Percentiles rank a stretch among this genome's conserved stretches.
phyloP scores from a whole-genome alignment of 257 asterid species.

The Leonotis leonurus region DNA sequence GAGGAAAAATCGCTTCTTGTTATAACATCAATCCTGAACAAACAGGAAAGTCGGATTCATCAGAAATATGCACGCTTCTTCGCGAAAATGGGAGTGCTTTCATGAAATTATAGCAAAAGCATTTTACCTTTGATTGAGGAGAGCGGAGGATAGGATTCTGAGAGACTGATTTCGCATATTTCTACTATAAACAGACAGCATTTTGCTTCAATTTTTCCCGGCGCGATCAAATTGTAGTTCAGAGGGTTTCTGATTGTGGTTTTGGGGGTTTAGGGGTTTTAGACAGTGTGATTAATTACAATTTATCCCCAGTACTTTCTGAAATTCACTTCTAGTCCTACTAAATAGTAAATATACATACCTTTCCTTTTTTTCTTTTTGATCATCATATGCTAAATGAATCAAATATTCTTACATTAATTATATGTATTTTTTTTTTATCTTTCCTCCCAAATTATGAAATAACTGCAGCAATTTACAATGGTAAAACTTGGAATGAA shows the following conservation, averaged over 20 bases:
- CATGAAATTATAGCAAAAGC: not conserved
- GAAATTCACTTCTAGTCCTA: not conserved
- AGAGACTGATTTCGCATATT: constrained; percentile 20
- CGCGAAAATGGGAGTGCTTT: not conserved
- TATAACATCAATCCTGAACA: constrained; percentile 20
- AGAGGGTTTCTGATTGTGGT: constrained; percentile 1
- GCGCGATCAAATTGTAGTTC: not conserved
- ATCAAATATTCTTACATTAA: too few species aligned
- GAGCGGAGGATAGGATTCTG: constrained; percentile 20
- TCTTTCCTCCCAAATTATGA: constrained; percentile 11
- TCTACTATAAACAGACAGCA: constrained; percentile 23
- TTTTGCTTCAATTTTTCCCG: constrained; percentile 9
- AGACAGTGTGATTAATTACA: constrained; percentile 12
- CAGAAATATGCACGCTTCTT: not conserved
- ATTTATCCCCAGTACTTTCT: constrained; percentile 2
- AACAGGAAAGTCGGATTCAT: not conserved
- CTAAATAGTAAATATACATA: too few species aligned
- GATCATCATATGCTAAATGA: too few species aligned
- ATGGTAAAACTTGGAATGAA: constrained; percentile 15
- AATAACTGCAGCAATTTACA: constrained; percentile 28
- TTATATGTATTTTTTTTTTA: too few species aligned
- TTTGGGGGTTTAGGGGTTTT: constrained; percentile 20
- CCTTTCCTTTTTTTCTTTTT: too few species aligned
- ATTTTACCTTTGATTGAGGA: constrained; percentile 31
- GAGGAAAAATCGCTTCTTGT: constrained; percentile 1